phyloP scores from a whole-genome alignment of 257 asterid genomes.

The Echium plantagineum region DNA sequence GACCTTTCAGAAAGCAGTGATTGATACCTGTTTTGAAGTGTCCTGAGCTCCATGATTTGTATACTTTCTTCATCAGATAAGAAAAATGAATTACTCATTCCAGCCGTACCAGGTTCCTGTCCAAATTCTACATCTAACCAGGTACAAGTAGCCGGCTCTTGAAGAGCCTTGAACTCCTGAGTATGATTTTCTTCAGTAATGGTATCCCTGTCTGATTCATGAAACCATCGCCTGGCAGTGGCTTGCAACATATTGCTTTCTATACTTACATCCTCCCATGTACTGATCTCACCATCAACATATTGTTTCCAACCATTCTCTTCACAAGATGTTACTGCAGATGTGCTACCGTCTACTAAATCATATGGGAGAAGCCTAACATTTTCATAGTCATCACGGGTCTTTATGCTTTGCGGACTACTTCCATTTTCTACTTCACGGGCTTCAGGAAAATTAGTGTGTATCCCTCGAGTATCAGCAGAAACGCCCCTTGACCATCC shows the following conservation, averaged over 20 bases:
- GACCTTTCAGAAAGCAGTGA: neutral
- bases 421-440: slow-evolving; percentile 22
- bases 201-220: slow-evolving; percentile 24
- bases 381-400: slow-evolving; percentile 15
- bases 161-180: slow-evolving; percentile 38
- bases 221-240: slow-evolving; percentile 28
- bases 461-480: slow-evolving; percentile 8
- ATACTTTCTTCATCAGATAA: slow-evolving; percentile 51
- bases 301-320: slow-evolving; percentile 24
- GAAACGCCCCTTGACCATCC: slow-evolving; percentile 22
- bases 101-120: slow-evolving; percentile 31
- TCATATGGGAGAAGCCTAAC: slow-evolving; percentile 11
- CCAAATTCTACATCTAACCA: slow-evolving; percentile 57
- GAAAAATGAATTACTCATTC: slow-evolving; percentile 32
- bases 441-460: slow-evolving; percentile 11
- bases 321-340: slow-evolving; percentile 30
- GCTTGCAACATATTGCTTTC: slow-evolving; percentile 33
- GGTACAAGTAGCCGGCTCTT: slow-evolving; percentile 41
- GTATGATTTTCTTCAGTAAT: slow-evolving; percentile 27
- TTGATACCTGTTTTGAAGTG: slow-evolving; percentile 64
- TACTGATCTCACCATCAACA: slow-evolving; percentile 16
- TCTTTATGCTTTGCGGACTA: slow-evolving; percentile 19
- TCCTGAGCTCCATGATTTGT: slow-evolving; percentile 57
- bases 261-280: slow-evolving; percentile 20
- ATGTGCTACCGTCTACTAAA: slow-evolving; percentile 14